phyloP scores from a whole-genome alignment of 2,329 filamentous ascomycete genomes.

The Diplocarpon mali region DNA sequence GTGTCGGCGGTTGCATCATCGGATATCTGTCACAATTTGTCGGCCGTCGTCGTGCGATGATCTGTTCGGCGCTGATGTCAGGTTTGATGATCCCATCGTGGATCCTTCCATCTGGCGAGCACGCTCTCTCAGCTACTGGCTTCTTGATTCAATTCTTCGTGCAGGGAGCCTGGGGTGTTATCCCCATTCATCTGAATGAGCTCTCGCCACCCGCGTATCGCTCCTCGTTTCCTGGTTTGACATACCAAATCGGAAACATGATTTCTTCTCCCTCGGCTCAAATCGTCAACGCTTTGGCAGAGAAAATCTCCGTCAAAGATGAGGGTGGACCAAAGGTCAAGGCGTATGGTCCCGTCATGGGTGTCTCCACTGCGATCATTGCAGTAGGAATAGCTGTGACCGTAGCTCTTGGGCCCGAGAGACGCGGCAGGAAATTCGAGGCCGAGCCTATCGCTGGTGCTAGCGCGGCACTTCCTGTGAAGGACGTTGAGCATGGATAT shows the following conservation, averaged over 20 bases:
- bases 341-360: conserved; percentile 68
- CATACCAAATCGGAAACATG: conserved; percentile 58
- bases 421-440: conserved; percentile 56
- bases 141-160: conserved; percentile 77
- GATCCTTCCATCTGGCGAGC: conserved; percentile 46
- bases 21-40: conserved; percentile 58
- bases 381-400: conserved; percentile 57
- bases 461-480: conserved; percentile 19
- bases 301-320: conserved; percentile 45
- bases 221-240: conserved; percentile 51
- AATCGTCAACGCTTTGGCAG: conserved; percentile 65
- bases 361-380: conserved; percentile 65
- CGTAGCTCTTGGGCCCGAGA: conserved; percentile 62
- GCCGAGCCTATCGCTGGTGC: conserved; percentile 40
- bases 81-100: conserved; percentile 75
- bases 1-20: conserved; percentile 51
- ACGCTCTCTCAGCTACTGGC: conserved; percentile 61
- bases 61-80: conserved; percentile 45
- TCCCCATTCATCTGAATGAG: conserved; percentile 51
- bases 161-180: conserved; percentile 58
- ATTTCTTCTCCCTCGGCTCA: conserved; percentile 60
- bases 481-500: conserved; percentile 18
- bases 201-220: conserved; percentile 48
- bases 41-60: conserved; percentile 56
- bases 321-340: conserved; percentile 46